Base-by-base conservation (phyloP, 2,329 filamentous ascomycete species). In the Bipolaris cookei region DNA sequence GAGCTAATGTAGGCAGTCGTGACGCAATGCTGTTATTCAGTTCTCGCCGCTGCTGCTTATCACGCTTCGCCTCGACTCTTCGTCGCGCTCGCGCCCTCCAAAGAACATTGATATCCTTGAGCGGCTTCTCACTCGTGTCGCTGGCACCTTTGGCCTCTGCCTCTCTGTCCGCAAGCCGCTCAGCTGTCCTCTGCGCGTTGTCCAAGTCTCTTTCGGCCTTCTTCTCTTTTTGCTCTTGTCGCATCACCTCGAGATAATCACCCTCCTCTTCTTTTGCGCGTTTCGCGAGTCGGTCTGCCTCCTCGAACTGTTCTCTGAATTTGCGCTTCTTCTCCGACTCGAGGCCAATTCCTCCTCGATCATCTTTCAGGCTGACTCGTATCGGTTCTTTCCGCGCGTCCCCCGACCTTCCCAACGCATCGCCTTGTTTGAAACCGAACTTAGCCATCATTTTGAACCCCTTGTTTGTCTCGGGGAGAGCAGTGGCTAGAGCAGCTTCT, bases 381-480 rank as follows among this genome's bases (percentile, higher is more conserved):
- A 99, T 86, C 0, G 95, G 95, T 73, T 96, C 91, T 2, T 85
- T 81, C 37, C 83, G 78, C 4, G 79, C 79, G 46, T 78, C 67
- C 53, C 73, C 78, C n/a, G 82, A 80, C 65, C 84, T 86, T 1
- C 95, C 95, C 3, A 98, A 80, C 0, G 87, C 84, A 34, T 86
- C 87, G 21, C 93, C 92, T 18, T 86, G 81, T 56, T 87, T 89
- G 79, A 96, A 99, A 0, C 95, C 95, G 83, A 99, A 91, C 77
- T 91, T 94, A 20, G 91, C 89, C 93, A 99, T 97, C 92, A 99
- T 97, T 63, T 91, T 87, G 60, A 96, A 86, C 1, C 94, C 95
- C 73, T 97, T 98, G 79, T 88, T 96, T 47, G 86, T 83, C 14
- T 83, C 79, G 18, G 88, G 84, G 6, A 97, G 81, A 46, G 95